A percentile compares a stretch with the other conserved stretches of the same genome.
These are phyloP conservation scores for Camellia lanceoleosa DNA, from an alignment of 148 eudicot species.

Conservation along the genomic window DNA sequence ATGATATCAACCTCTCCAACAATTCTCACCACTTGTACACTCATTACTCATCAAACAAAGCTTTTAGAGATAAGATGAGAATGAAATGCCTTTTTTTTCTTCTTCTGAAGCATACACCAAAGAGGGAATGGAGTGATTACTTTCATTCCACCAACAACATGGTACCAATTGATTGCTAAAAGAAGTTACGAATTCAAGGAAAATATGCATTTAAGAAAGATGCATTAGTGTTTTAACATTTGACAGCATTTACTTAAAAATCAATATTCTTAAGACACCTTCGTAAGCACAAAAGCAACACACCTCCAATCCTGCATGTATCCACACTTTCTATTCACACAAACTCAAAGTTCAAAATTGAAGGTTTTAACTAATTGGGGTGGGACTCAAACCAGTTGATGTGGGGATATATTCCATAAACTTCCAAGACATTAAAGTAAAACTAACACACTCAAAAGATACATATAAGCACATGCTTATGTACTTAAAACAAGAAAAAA, in stretches of 20 bases:
- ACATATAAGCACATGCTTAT: background rate
- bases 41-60: background rate
- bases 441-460: background rate
- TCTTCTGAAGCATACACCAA: background rate
- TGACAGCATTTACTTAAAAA: no score
- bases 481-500: no score
- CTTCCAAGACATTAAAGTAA: background rate
- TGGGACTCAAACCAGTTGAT: background rate
- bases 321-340: no score
- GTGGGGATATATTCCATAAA: background rate
- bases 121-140: background rate
- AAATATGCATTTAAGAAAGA: background rate
- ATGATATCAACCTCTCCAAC: no score
- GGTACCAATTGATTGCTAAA: background rate
- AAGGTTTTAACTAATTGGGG: background rate
- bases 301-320: no score
- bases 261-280: no score
- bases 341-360: background rate
- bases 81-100: background rate
- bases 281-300: no score
- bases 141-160: background rate
- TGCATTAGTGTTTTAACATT: no score
- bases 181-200: background rate
- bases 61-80: background rate
- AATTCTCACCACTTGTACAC: background rate